Evolutionary conservation across 2,329 filamentous ascomycete genomes (phyloP).

Genomic region (Phaeosphaeriaceae sp.): DNA sequence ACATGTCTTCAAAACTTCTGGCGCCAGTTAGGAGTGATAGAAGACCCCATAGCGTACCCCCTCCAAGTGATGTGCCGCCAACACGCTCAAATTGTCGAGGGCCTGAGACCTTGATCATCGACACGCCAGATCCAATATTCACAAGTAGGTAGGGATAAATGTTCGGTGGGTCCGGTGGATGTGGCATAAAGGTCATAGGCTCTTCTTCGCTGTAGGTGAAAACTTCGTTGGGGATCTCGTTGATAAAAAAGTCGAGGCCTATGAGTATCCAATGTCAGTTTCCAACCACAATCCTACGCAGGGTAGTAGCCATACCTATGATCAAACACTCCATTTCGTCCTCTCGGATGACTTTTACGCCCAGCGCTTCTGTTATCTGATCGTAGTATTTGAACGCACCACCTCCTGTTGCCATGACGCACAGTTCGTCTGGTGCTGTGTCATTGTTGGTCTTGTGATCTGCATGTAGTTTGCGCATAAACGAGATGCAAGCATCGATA

Average conservation of each 20-base stretch:
- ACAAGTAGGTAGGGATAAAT: conserved; percentile 97
- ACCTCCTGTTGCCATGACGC: conserved; percentile 94
- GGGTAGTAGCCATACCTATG: conserved; percentile 66
- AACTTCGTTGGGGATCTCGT: conserved; percentile 94
- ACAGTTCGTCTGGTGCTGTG: conserved; percentile 72
- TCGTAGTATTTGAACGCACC: conserved; percentile 98
- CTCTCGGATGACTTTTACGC: conserved; percentile 86
- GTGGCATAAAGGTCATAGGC: conserved; percentile 86
- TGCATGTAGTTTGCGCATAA: conserved; percentile 83
- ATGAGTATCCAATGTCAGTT: conserved; percentile 12
- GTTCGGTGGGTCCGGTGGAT: conserved; percentile 64
- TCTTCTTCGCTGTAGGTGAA: conserved; percentile 88
- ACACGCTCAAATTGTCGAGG: conserved; percentile 87
- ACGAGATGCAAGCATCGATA: conserved; percentile 92
- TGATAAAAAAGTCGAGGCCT: conserved; percentile 99
- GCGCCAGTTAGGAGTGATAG: conserved; percentile 92
- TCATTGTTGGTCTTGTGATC: conserved; percentile 81
- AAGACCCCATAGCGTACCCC: conserved; percentile 96
- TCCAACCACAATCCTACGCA: neutral
- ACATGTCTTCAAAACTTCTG: conserved; percentile 96
- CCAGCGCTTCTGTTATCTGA: conserved; percentile 79
- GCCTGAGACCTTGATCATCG: conserved; percentile 95
- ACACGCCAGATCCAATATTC: conserved; percentile 97
- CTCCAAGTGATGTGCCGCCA: conserved; percentile 91
- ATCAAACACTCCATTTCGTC: conserved; percentile 99